Conservation (phyloP, 2,329 filamentous ascomycete genomes). For the Talaromyces sp. region DNA sequence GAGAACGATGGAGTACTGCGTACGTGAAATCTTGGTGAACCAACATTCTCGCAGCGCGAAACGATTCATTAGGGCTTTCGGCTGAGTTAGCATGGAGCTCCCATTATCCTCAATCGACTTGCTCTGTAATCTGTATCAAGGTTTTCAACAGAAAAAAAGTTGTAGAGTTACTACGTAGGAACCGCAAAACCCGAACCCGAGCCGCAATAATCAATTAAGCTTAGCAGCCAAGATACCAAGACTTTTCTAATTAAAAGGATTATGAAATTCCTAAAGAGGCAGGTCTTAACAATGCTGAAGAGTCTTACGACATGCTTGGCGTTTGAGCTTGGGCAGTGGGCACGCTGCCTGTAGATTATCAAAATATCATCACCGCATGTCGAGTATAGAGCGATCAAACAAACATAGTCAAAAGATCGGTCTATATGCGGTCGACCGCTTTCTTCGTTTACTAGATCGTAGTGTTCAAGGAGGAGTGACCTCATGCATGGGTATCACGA, state of each 20-base stretch:
- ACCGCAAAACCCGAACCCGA: background rate
- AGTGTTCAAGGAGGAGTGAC: background rate
- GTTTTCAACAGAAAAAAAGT: too few species aligned
- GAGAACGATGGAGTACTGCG: background rate
- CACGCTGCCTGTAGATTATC: background rate
- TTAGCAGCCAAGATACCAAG: background rate
- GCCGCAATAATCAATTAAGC: background rate
- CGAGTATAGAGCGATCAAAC: background rate
- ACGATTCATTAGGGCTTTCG: background rate
- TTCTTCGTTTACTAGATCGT: background rate
- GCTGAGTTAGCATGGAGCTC: background rate
- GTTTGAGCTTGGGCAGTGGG: background rate
- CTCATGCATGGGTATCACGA: background rate
- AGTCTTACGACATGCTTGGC: background rate
- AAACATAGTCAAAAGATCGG: background rate
- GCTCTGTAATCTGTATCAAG: too few species aligned
- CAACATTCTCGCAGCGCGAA: too few species aligned
- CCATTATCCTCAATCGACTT: background rate
- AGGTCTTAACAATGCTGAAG: background rate
- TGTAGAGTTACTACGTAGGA: background rate
- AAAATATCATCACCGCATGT: constrained; percentile 1
- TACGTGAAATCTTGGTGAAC: too few species aligned
- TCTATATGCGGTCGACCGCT: background rate
- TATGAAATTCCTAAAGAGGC: background rate
- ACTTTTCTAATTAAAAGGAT: background rate